Conservation (phyloP, 1,139 yeast genomes). For the Zygoascus sp. region DNA sequence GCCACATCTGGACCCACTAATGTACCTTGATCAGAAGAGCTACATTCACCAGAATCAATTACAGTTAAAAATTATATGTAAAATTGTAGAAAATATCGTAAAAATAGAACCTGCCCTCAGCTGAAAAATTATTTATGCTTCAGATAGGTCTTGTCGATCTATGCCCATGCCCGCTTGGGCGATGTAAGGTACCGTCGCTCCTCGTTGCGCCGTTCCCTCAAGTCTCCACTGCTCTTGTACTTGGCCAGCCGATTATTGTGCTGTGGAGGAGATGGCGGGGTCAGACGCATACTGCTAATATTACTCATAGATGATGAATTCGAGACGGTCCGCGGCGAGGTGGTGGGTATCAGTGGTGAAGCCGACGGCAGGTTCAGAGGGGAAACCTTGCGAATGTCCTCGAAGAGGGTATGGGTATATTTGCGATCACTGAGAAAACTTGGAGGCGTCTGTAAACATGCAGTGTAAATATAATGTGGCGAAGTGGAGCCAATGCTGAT, state of each 20-base stretch:
- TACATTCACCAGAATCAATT: too few relatives aligned
- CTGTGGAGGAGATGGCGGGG: slow-evolving; percentile 2
- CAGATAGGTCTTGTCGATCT: too few relatives aligned
- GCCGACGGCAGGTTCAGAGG: slow-evolving; percentile 1
- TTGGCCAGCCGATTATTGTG: background rate
- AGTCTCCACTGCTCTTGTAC: background rate
- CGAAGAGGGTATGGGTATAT: slow-evolving; percentile 16
- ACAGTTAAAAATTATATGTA: too few relatives aligned
- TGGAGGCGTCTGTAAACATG: background rate
- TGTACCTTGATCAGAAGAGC: too few relatives aligned
- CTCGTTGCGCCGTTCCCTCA: slow-evolving; percentile 1
- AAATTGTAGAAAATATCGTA: too few relatives aligned
- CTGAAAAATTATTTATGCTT: too few relatives aligned
- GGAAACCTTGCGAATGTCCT: slow-evolving; percentile 12
- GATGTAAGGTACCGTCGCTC: background rate
- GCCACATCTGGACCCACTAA: too few relatives aligned
- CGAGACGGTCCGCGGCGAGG: slow-evolving; percentile 1
- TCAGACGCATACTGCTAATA: too few relatives aligned
- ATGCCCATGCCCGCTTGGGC: background rate
- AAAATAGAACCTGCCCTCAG: too few relatives aligned
- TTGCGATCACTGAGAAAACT: slow-evolving; percentile 6
- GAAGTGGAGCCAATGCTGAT: background rate
- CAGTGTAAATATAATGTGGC: background rate
- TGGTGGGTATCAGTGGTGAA: background rate
- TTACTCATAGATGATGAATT: background rate